Evolutionary conservation across 2,329 filamentous ascomycete genomes (phyloP).

Genomic region (Diaporthe citri): DNA sequence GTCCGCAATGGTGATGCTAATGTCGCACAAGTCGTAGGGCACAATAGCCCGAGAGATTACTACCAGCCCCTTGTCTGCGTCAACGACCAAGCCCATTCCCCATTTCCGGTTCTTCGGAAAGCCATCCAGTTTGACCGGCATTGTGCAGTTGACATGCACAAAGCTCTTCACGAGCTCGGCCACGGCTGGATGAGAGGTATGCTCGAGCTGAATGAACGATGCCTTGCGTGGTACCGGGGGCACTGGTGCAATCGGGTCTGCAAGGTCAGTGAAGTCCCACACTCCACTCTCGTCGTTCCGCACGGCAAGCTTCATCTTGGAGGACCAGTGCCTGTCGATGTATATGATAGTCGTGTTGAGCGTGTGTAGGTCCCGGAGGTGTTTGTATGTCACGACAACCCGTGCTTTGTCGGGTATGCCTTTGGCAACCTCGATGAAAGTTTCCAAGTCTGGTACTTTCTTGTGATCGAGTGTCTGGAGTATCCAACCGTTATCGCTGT

Average conservation of each 20-base stretch:
- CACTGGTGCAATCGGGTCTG: conserved; percentile 81
- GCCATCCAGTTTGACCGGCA: conserved; percentile 97
- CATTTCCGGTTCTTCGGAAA: conserved; percentile 95
- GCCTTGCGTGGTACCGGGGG: conserved; percentile 81
- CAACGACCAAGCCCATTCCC: conserved; percentile 96
- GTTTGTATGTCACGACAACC: conserved; percentile 92
- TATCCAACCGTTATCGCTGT: conserved; percentile 86
- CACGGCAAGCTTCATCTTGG: conserved; percentile 92
- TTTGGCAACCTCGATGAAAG: conserved; percentile 93
- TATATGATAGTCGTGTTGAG: conserved; percentile 93
- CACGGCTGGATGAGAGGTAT: conserved; percentile 89
- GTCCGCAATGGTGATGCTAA: conserved; percentile 95
- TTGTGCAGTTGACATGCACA: conserved; percentile 90
- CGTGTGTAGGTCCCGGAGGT: conserved; percentile 93
- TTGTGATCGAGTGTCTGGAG: conserved; percentile 93
- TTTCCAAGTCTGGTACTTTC: conserved; percentile 86
- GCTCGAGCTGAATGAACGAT: conserved; percentile 91
- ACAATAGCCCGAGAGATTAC: conserved; percentile 94
- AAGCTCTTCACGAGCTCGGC: conserved; percentile 95
- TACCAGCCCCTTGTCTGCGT: conserved; percentile 94
- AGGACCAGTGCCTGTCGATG: conserved; percentile 95
- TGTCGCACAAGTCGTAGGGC: conserved; percentile 93
- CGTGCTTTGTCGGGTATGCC: conserved; percentile 84
- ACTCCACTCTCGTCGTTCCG: conserved; percentile 91
- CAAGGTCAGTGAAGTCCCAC: conserved; percentile 94